Conservation (phyloP, 1,139 yeast species). For the Kluyveromyces sp. region DNA sequence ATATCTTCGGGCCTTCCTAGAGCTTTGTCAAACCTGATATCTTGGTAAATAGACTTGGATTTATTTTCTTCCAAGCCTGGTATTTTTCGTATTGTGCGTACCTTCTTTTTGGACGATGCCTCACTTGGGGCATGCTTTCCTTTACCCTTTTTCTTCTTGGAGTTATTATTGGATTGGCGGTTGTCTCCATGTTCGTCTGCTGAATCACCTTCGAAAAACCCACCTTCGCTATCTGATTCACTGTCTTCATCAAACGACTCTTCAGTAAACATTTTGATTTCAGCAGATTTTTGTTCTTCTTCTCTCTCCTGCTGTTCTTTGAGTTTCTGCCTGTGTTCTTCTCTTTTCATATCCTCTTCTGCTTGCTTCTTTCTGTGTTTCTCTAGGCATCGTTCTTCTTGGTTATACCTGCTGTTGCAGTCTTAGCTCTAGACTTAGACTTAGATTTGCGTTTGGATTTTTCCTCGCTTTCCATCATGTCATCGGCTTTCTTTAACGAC, state of each 20-base stretch:
- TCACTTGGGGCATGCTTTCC: constrained; percentile 79
- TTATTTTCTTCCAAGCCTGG: constrained; percentile 54
- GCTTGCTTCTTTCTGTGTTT: constrained; percentile 11
- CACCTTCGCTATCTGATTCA: constrained; percentile 20
- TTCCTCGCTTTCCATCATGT: constrained; percentile 35
- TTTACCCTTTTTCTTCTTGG: constrained; percentile 30
- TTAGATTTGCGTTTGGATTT: constrained; percentile 2
- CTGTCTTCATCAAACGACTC: constrained; percentile 22
- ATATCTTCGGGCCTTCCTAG: constrained; percentile 79
- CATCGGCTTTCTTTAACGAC: constrained; percentile 51
- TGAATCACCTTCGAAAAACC: constrained; percentile 26
- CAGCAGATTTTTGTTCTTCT: neutral
- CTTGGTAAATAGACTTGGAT: constrained; percentile 46
- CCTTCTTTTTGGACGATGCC: constrained; percentile 63
- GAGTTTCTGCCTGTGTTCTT: neutral
- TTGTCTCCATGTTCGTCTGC: constrained; percentile 1
- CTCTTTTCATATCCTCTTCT: constrained; percentile 1
- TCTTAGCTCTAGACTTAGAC: constrained; percentile 1
- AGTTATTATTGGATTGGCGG: constrained; percentile 8
- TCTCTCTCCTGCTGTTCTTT: neutral
- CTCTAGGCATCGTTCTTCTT: constrained; percentile 6
- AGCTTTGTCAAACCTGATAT: constrained; percentile 85
- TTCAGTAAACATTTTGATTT: constrained; percentile 14
- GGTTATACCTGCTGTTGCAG: constrained; percentile 4
- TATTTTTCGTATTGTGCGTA: constrained; percentile 59